These are phyloP conservation scores for Colletotrichum magnum DNA, from an alignment of 2,329 filamentous ascomycete genomes.

Conservation along the genomic window DNA sequence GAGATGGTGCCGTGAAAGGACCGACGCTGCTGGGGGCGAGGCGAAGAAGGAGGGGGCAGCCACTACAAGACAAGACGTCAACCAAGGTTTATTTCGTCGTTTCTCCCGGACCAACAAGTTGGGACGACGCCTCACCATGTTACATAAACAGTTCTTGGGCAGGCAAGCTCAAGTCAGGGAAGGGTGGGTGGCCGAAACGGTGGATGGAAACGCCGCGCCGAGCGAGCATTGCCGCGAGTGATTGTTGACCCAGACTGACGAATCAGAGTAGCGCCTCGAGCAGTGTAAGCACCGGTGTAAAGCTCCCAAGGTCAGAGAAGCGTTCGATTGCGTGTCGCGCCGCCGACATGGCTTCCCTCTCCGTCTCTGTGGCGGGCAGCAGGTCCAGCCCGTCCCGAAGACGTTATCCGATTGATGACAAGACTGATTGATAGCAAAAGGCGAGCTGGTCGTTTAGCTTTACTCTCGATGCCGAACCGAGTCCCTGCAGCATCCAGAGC, in stretches of 20 bases:
- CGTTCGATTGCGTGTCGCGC: constrained; percentile 22
- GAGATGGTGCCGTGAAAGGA: constrained; percentile 38
- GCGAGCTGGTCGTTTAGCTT: no score
- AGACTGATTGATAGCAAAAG: constrained; percentile 3
- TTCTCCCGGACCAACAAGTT: constrained; percentile 3
- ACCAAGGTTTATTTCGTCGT: background rate
- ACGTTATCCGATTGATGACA: background rate
- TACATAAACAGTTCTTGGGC: background rate
- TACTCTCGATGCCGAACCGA: background rate
- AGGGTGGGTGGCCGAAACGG: constrained; percentile 14
- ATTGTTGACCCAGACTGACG: background rate
- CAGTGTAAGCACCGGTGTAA: constrained; percentile 4
- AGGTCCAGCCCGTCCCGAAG: background rate
- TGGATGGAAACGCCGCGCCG: constrained; percentile 7
- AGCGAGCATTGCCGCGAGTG: constrained; percentile 34
- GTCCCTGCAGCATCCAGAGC: constrained; percentile 4
- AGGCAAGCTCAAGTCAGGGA: constrained; percentile 9
- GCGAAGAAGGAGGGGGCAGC: background rate
- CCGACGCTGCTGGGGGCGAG: constrained; percentile 14
- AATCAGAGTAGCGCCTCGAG: constrained; percentile 11
- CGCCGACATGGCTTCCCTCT: constrained; percentile 27
- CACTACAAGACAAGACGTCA: constrained; percentile 1
- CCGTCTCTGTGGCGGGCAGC: background rate
- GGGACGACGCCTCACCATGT: constrained; percentile 23
- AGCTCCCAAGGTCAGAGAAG: constrained; percentile 16